Evolutionary conservation across 2,329 filamentous ascomycete species (phyloP), one percentile per base, ranked within the genome.

Genomic region (Hymenoscyphus repandus): DNA sequence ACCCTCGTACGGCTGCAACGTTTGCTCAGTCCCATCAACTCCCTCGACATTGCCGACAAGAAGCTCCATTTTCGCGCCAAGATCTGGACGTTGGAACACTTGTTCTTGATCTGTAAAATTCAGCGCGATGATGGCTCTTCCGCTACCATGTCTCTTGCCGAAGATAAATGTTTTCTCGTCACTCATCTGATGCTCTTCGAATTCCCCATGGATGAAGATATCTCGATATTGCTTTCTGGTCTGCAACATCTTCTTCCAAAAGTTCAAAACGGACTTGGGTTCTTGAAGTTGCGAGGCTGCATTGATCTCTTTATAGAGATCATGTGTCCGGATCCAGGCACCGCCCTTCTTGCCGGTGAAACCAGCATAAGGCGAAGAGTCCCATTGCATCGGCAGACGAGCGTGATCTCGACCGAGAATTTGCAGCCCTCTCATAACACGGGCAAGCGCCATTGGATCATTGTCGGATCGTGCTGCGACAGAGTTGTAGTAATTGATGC

Each of bases 341-440:
- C 70, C 68, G 0, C 70, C 72, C 0, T 68, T 70, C 0, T 66
- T 70, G 49, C 69, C 66, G 6, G 80, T 82, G 69, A 88, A 88
- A 1, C 85, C 85, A 0, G 79, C 81, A 55, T 83, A 74, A 1
- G 70, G 64, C 0, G 69, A 68, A 0, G 65, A 71, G 49, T 74
- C 74, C 85, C 85, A 88, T 56, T 85, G 82, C 70, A 89, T 80
- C 0, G 85, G 85, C 3, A 80, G 76, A n/a, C 85, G 74, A 7
- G 82, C 76, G 61, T 88, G 80, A 63, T 88, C 84, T 31, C 83
- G 72, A 5, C 76, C 82, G 30, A 86, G 75, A 52, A 76, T 72
- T 55, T 82, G 76, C 46, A 87, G 69, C 36, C 78, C 71, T 7
- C 70, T 65, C 58, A 76, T 73, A 0, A 74, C 77, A 34, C 74